These are phyloP conservation scores for Peronospora belbahrii DNA, from an alignment of 352 stramenopile species.

Conservation along the genomic window DNA sequence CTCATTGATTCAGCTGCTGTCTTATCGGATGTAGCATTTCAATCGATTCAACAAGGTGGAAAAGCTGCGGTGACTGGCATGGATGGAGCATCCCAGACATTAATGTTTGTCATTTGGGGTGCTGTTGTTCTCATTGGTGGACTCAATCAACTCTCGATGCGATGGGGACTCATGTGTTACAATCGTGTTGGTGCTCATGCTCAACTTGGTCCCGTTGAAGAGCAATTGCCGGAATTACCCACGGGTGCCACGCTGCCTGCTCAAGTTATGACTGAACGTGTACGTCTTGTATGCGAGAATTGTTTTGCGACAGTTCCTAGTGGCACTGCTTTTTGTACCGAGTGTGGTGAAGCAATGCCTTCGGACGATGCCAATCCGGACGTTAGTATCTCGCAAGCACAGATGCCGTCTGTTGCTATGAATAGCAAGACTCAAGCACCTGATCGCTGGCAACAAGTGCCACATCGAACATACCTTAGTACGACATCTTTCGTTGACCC, in stretches of 20 bases:
- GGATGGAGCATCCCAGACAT: constrained; percentile 40
- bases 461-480: constrained; percentile 76
- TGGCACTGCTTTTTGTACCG: constrained; percentile 82
- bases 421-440: constrained; percentile 70
- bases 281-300: constrained; percentile 84
- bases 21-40: constrained; percentile 56
- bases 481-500: constrained; percentile 86
- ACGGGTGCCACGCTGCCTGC: constrained; percentile 55
- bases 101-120: constrained; percentile 81
- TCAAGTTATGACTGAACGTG: constrained; percentile 45
- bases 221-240: constrained; percentile 69
- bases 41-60: constrained; percentile 59
- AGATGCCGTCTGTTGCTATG: constrained; percentile 80
- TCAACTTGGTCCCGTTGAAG: constrained; percentile 47
- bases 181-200: constrained; percentile 78
- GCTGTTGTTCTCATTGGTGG: constrained; percentile 48
- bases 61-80: constrained; percentile 40
- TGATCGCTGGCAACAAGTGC: constrained; percentile 78
- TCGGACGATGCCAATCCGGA: constrained; percentile 63
- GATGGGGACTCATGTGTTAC: constrained; percentile 85
- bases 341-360: constrained; percentile 84
- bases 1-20: constrained; percentile 48
- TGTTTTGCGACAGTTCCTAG: constrained; percentile 80
- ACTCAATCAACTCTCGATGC: constrained; percentile 80
- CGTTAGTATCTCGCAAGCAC: constrained; percentile 81